Evolutionary conservation across 495 filamentous ascomycete genomes (phyloP), one percentile per base, ranked within the genome.

Genomic region (Chaetomium tenue): DNA sequence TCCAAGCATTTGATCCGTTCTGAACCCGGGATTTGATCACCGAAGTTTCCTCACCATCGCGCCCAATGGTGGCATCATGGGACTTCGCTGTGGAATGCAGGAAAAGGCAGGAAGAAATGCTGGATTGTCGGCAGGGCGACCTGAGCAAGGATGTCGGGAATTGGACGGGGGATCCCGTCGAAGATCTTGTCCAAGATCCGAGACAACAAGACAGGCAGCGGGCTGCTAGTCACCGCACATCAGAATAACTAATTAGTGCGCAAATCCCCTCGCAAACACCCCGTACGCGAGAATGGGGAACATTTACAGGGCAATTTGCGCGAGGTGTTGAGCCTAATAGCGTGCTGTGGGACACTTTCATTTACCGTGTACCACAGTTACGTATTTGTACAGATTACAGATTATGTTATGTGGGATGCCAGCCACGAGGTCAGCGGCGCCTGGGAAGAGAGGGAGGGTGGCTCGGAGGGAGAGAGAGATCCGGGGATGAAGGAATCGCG

Each of bases 31-130:
- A 44, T 26, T 30, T 54, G 54, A 58, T 56, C 66, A 68, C 63
- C 63, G 67, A 54, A 51, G 47, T 26, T 40, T 64, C 60, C 47
- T 60, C 51, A 63, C 66, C 69, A 73, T 72, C 20, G 59, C 64
- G 63, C 54, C 63, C 23, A 51, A 60, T 25, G 48, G 63, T 62
- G 59, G 51, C 53, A 67, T 58, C 55, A 60, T 51, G 50, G 50
- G 53, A 20, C 42, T 11, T 52, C 11, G 37, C 11, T 5, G 9
- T 37, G 20, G 28, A 40, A 52, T 37, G 55, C 18, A 20, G 26
- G 28, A 37, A 37, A 25, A 23, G n/a, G 9, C 16, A 52, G 50
- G 37, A 46, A 60, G 50, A 56, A 60, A 60, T 37, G 42, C 15
- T 55, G 20, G 47, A n/a, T n/a, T 58, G 47, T 53, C 55, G n/a